Conservation (phyloP, 352 stramenopile genomes). For the Globisporangium paroecandrum region DNA sequence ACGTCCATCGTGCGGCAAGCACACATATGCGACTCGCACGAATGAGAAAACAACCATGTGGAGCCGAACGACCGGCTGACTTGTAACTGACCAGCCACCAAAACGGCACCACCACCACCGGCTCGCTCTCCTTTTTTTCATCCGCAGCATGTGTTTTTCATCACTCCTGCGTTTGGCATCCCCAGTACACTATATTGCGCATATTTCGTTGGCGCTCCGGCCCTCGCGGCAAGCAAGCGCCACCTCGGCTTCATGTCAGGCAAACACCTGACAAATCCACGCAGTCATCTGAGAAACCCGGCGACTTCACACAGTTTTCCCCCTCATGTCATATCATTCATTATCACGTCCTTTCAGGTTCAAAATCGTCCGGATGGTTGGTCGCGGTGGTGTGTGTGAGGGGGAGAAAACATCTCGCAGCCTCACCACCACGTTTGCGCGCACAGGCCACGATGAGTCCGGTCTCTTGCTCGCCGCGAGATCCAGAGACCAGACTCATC, state of each 20-base stretch:
- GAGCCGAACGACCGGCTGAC: background rate
- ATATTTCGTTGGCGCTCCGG: background rate
- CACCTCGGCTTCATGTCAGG: background rate
- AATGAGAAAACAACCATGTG: background rate
- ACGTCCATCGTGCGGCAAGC: background rate
- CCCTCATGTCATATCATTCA: background rate
- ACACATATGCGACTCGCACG: background rate
- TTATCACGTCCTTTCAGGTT: background rate
- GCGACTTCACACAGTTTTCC: background rate
- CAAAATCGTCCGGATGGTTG: background rate
- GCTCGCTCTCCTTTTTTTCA: background rate
- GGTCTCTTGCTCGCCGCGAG: background rate
- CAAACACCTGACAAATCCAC: background rate
- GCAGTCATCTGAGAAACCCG: background rate
- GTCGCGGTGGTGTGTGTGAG: background rate
- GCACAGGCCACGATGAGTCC: no score
- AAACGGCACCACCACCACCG: background rate
- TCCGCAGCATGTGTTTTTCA: background rate
- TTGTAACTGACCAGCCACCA: background rate
- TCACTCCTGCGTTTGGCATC: background rate
- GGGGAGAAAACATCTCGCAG: background rate
- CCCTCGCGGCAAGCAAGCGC: background rate
- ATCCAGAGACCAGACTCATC: background rate
- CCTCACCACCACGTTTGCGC: background rate
- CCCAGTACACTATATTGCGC: background rate